Conservation (phyloP, 225 moss, liverwort and hornwort species). For the Asterella californica region DNA sequence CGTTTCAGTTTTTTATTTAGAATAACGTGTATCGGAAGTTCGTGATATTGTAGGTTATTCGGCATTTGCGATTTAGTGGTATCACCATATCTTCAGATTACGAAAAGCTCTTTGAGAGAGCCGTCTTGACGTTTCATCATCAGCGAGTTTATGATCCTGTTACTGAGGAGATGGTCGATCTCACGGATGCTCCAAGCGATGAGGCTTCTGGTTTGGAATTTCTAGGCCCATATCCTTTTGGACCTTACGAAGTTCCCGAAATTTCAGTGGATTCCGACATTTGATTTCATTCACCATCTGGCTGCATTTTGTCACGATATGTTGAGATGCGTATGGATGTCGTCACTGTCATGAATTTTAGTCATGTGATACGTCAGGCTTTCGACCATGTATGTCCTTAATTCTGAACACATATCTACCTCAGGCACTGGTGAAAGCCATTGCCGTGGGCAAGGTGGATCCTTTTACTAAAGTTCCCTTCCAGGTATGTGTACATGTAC, state of each 20-base stretch:
- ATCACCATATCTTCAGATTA: conserved; percentile 58
- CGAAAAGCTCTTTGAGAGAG: conserved; percentile 70
- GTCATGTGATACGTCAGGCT: not conserved
- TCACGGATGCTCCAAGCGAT: conserved; percentile 57
- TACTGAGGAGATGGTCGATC: conserved; percentile 63
- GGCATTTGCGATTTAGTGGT: conserved; percentile 84
- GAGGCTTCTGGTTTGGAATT: conserved; percentile 61
- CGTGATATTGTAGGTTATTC: conserved; percentile 59
- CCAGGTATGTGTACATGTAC: conserved; percentile 48
- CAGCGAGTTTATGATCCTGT: conserved; percentile 85
- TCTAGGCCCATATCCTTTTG: conserved; percentile 95
- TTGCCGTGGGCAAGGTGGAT: conserved; percentile 84
- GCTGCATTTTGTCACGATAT: not conserved
- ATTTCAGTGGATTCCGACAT: not conserved
- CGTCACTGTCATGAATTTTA: not conserved
- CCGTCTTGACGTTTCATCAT: conserved; percentile 86
- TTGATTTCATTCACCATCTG: not conserved
- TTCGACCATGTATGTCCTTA: conserved; percentile 31
- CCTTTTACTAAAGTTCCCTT: conserved; percentile 71
- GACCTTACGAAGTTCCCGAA: not conserved
- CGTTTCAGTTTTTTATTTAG: not conserved
- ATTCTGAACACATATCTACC: conserved; percentile 64
- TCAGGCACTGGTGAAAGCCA: conserved; percentile 53
- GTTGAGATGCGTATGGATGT: not conserved
- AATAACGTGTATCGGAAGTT: not conserved